phyloP scores from a whole-genome alignment of 176 grass and related monocot genomes.

The Olyra latifolia region DNA sequence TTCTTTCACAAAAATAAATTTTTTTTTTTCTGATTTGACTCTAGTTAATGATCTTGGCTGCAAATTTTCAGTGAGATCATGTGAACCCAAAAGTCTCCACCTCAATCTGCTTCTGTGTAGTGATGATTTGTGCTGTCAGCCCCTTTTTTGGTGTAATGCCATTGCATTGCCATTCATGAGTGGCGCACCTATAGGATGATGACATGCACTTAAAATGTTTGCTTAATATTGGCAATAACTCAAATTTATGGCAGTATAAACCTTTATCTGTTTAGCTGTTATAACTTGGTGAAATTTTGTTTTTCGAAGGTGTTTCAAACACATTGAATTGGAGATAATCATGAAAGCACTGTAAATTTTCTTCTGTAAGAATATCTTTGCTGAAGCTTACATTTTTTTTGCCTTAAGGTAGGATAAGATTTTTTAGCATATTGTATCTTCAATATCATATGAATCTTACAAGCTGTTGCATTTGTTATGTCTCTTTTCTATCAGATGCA shows the following conservation, averaged over 20 bases:
- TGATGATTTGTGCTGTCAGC: not conserved
- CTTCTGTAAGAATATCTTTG: not conserved
- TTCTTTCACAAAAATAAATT: not conserved
- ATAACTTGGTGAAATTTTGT: not conserved
- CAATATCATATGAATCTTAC: not conserved
- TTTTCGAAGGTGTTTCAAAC: not conserved
- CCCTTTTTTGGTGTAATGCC: not conserved
- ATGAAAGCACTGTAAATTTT: not conserved
- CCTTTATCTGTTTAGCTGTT: not conserved
- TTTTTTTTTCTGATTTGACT: not conserved
- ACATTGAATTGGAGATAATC: not conserved
- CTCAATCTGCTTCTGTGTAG: not conserved
- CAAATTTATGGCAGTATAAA: not conserved
- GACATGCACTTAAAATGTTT: not conserved
- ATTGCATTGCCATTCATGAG: not conserved
- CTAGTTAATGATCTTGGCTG: not conserved
- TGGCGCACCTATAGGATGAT: not conserved
- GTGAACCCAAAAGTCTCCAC: not conserved
- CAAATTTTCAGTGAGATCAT: not conserved
- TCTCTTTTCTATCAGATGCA: not conserved
- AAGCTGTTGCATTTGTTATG: not conserved
- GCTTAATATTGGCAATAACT: not conserved
- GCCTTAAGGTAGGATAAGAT: not conserved
- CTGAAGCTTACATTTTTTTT: not conserved
- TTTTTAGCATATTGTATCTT: not conserved